Conservation (phyloP, 2,329 filamentous ascomycete species). For the Clarireedia hainanense region DNA sequence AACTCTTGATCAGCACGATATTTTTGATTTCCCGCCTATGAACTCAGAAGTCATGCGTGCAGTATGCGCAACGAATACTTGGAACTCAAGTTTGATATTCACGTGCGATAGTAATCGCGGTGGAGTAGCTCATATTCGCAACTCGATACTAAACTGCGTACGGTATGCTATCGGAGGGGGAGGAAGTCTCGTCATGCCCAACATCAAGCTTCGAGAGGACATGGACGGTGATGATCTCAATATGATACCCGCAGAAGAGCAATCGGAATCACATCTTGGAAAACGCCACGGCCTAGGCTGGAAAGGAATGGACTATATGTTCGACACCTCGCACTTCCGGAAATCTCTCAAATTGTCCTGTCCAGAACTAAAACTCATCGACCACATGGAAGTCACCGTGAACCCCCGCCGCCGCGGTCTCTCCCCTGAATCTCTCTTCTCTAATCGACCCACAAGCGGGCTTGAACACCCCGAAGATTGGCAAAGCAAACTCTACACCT, state of each 20-base stretch:
- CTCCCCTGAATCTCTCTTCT: constrained; percentile 18
- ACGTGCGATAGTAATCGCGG: constrained; percentile 34
- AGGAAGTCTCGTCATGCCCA: constrained; percentile 31
- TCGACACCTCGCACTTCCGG: constrained; percentile 23
- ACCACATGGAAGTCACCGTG: constrained; percentile 16
- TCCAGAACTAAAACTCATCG: constrained; percentile 20
- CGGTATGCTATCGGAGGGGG: constrained; percentile 34
- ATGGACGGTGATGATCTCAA: constrained; percentile 22
- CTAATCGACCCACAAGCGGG: constrained; percentile 16
- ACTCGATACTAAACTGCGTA: constrained; percentile 35
- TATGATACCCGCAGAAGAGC: constrained; percentile 4
- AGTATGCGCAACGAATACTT: constrained; percentile 29
- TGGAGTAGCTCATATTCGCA: constrained; percentile 34
- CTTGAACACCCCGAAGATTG: constrained; percentile 20
- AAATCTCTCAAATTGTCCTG: constrained; percentile 23
- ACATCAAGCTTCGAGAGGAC: constrained; percentile 31
- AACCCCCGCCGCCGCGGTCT: constrained; percentile 17
- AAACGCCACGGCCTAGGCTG: constrained; percentile 23
- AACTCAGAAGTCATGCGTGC: constrained; percentile 30
- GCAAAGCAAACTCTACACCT: constrained; percentile 18
- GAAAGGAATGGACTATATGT: constrained; percentile 23
- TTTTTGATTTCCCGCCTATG: constrained; percentile 32
- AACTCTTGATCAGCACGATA: constrained; percentile 12
- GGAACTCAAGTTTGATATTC: constrained; percentile 32
- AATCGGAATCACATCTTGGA: constrained; percentile 11